phyloP scores from a whole-genome alignment of 257 asterid species.

The Nicotiana noctiflora region DNA sequence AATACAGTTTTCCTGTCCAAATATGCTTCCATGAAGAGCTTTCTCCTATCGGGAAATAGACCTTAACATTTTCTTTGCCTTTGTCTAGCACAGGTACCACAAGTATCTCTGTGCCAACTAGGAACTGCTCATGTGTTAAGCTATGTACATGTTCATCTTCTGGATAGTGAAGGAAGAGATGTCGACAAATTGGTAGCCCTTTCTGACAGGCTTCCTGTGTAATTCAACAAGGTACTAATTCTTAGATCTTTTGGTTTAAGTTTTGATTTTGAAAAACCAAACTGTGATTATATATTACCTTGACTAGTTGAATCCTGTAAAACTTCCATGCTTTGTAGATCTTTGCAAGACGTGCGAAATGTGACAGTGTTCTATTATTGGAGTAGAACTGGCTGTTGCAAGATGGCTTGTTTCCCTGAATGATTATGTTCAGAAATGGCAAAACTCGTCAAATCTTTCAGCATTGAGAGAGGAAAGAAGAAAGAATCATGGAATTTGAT shows the following conservation, averaged over 20 bases:
- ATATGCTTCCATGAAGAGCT: slow-evolving; percentile 64
- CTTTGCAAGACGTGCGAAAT: slow-evolving; percentile 76
- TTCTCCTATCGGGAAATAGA: slow-evolving; percentile 74
- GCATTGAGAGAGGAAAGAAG: background rate
- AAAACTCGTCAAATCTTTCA: background rate
- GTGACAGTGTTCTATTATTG: slow-evolving; percentile 59
- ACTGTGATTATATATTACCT: slow-evolving; percentile 33
- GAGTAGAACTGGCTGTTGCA: slow-evolving; percentile 82
- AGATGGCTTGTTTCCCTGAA: slow-evolving; percentile 87
- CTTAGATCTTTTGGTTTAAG: background rate
- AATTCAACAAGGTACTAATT: background rate
- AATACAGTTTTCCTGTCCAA: slow-evolving; percentile 67
- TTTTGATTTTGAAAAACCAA: background rate
- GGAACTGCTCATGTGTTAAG: slow-evolving; percentile 70
- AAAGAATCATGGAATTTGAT: background rate
- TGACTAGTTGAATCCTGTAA: slow-evolving; percentile 76
- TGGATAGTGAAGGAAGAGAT: slow-evolving; percentile 87
- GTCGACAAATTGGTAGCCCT: slow-evolving; percentile 91
- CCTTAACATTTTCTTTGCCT: slow-evolving; percentile 55
- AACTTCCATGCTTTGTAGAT: slow-evolving; percentile 88
- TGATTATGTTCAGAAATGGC: background rate
- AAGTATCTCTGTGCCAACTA: slow-evolving; percentile 83
- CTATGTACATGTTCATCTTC: slow-evolving; percentile 55
- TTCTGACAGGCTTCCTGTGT: slow-evolving; percentile 74
- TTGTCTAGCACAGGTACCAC: slow-evolving; percentile 90